phyloP scores from a whole-genome alignment of 2,329 filamentous ascomycete species.

The Bipolaris gigantea region DNA sequence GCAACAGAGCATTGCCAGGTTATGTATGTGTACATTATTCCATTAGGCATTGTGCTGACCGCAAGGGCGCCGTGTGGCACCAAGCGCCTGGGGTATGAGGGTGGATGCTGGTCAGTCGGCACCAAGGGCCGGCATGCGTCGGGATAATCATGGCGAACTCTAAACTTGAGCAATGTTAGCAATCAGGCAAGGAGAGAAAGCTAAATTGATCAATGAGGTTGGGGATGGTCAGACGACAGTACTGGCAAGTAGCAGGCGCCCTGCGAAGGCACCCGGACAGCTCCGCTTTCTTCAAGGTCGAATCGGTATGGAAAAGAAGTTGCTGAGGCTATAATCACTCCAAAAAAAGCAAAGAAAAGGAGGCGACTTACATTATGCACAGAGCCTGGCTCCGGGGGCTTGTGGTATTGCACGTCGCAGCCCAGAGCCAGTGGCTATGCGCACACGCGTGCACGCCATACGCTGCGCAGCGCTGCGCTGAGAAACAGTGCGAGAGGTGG shows the following conservation, averaged over 20 bases:
- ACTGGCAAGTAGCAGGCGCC: conserved; percentile 89
- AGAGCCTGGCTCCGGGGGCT: conserved; percentile 4
- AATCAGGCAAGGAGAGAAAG: conserved; percentile 5
- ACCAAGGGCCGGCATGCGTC: conserved; percentile 1
- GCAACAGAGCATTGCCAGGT: background rate
- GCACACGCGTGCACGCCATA: background rate
- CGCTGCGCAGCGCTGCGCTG: background rate
- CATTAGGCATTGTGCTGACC: background rate
- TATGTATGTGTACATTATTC: background rate
- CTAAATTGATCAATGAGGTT: background rate
- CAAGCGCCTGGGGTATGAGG: background rate
- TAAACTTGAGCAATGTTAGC: conserved; percentile 16
- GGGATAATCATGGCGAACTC: conserved; percentile 1
- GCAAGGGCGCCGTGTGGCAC: background rate
- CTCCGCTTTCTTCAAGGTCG: conserved; percentile 79
- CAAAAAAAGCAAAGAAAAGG: conserved; percentile 23
- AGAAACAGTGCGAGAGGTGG: background rate
- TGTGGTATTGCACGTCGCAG: conserved; percentile 3
- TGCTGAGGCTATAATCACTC: conserved; percentile 73
- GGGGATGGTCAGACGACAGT: conserved; percentile 70
- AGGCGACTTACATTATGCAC: conserved; percentile 6
- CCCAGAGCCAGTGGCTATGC: conserved; percentile 8
- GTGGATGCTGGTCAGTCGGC: background rate
- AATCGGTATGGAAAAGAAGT: conserved; percentile 90
- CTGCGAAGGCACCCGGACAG: conserved; percentile 65